Percentiles rank a stretch among this genome's conserved stretches.
phyloP scores from a whole-genome alignment of 352 stramenopile genomes.

The Blastocystis hominis region DNA sequence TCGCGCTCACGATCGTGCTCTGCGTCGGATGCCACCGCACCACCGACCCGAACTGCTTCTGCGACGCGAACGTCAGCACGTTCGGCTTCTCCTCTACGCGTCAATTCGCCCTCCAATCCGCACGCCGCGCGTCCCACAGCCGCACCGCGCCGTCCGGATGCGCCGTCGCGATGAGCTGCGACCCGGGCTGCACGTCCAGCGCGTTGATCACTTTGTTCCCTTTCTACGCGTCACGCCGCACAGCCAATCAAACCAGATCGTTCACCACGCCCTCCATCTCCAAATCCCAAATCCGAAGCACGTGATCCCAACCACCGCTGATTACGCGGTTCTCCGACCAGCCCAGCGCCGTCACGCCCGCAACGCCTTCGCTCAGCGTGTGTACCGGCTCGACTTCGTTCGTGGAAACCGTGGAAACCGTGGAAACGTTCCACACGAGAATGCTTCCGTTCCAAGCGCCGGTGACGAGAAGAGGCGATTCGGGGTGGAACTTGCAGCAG shows the following conservation, averaged over 20 bases:
- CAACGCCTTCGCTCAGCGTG: background rate
- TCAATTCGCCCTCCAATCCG: background rate
- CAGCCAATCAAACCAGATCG: background rate
- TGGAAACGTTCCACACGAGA: background rate
- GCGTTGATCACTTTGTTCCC: conserved; percentile 49
- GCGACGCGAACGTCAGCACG: background rate
- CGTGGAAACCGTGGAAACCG: background rate
- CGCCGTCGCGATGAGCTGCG: background rate
- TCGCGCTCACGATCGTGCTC: background rate
- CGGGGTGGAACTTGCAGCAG: background rate
- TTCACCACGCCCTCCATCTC: conserved; percentile 38
- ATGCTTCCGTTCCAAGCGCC: conserved; percentile 44
- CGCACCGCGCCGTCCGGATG: conserved; percentile 40
- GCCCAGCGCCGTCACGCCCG: background rate
- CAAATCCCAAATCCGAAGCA: conserved; percentile 51
- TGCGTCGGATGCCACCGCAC: background rate
- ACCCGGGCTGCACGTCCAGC: background rate
- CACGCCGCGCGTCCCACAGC: conserved; percentile 40
- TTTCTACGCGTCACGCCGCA: background rate
- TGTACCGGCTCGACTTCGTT: conserved; percentile 10
- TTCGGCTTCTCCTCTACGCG: conserved; percentile 50
- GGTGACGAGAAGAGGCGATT: background rate
- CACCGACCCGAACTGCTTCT: background rate
- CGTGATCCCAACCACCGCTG: conserved; percentile 51
- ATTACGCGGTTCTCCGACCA: background rate